Evolutionary conservation across 768 basidiomycete species (phyloP).

Genomic region (Plicaturopsis crispa): DNA sequence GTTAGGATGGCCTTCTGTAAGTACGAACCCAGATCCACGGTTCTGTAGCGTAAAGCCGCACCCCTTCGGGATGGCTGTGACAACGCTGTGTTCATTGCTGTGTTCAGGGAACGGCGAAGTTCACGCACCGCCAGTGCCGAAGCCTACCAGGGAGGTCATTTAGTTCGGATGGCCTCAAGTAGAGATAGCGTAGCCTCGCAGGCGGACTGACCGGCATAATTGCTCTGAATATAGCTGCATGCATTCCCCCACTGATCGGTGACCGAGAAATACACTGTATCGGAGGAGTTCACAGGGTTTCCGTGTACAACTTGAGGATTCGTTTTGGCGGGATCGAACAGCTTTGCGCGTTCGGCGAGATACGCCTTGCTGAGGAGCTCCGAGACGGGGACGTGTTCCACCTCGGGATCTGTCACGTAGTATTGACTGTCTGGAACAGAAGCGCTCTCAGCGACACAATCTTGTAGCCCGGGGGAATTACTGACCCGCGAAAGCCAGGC

Average conservation of each 20-base stretch:
- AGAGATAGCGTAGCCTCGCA: conserved; percentile 5
- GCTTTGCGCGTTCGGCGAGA: conserved; percentile 65
- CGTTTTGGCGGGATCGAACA: conserved; percentile 66
- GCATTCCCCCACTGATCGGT: conserved; percentile 86
- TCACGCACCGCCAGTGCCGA: conserved; percentile 82
- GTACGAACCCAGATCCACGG: conserved; percentile 78
- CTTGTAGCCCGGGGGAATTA: background rate
- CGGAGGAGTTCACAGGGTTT: conserved; percentile 75
- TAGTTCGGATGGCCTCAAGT: conserved; percentile 1
- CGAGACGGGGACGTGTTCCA: conserved; percentile 68
- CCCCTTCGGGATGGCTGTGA: conserved; percentile 77
- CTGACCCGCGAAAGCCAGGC: conserved; percentile 70
- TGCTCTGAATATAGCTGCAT: conserved; percentile 85
- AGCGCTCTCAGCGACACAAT: conserved; percentile 1
- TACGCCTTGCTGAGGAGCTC: conserved; percentile 89
- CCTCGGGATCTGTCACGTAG: conserved; percentile 89
- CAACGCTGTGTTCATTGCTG: conserved; percentile 2
- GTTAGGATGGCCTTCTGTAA: conserved; percentile 82
- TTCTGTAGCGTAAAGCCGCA: conserved; percentile 98
- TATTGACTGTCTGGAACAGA: conserved; percentile 62
- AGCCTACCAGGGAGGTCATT: no score
- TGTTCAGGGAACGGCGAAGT: background rate
- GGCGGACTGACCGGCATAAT: conserved; percentile 68
- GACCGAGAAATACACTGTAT: conserved; percentile 93
- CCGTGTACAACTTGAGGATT: conserved; percentile 64